A percentile compares a stretch with the other conserved stretches of the same genome.
phyloP scores from a whole-genome alignment of 345 rosid species.

The Mangifera indica region DNA sequence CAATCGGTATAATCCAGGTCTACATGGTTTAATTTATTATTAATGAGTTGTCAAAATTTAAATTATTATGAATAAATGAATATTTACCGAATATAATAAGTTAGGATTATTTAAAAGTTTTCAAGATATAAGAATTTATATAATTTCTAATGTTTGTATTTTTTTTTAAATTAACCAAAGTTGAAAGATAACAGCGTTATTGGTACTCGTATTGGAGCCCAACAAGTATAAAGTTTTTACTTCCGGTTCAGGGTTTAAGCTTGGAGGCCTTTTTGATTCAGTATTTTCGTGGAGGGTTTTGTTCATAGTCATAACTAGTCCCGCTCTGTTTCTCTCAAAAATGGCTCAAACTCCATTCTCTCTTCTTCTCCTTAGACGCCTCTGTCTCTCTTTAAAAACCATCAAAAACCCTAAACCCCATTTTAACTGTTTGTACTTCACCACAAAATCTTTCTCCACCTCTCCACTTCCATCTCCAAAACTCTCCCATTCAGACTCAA shows the following conservation, averaged over 20 bases:
- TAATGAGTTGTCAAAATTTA: neutral
- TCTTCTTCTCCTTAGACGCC: constrained; percentile 52
- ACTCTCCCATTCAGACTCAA: constrained; percentile 27
- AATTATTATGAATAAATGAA: too few species aligned
- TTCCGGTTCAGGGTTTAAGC: constrained; percentile 18
- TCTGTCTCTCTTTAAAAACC: constrained; percentile 23
- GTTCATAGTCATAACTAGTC: neutral
- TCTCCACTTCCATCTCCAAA: constrained; percentile 28
- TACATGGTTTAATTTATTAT: too few species aligned
- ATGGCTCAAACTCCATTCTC: constrained; percentile 47
- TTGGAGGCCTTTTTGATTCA: neutral
- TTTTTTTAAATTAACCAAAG: too few species aligned
- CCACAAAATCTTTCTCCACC: constrained; percentile 21
- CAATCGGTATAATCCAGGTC: too few species aligned
- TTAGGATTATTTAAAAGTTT: too few species aligned
- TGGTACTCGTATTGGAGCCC: neutral
- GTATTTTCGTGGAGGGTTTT: constrained; percentile 25
- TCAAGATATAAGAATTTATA: too few species aligned
- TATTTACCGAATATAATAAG: too few species aligned
- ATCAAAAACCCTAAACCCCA: constrained; percentile 21
- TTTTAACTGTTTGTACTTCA: constrained; percentile 2
- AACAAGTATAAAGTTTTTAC: neutral
- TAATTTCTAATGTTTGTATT: too few species aligned
- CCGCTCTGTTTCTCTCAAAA: constrained; percentile 8
- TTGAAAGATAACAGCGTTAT: too few species aligned